Base-by-base conservation (phyloP, 1,284 basidiomycete species). In the Quambalaria eucalypti region DNA sequence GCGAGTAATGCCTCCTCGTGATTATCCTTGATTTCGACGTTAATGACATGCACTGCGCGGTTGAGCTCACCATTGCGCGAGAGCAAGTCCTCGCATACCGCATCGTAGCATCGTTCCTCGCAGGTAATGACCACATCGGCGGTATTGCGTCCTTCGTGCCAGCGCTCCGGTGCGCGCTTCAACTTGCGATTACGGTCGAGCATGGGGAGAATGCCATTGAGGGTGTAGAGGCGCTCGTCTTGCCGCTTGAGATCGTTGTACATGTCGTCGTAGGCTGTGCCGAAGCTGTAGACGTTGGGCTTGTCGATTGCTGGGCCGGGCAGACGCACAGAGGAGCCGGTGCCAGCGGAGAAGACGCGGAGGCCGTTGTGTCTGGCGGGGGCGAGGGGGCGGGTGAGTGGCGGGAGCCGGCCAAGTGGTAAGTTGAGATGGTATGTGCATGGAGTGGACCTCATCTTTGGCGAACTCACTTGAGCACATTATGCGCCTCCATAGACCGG, bases 1-100 rank as follows among this genome's bases (percentile, higher is more conserved):
- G 95, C 95, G 57, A 95, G 88, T 29, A 87, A 81, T 0, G 95
- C 95, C 77, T 98, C 95, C 79, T 98, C 95, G 69, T 97, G 93
- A 72, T 96, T 98, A 78, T 99, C 95, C 79, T 89, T 96, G 78
- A 98, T 98, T 76, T 99, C 95, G 59, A 98, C 83, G 77, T 99
- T 99, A 76, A 99, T 90, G 53, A 99, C 79, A 76, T 99, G 95
- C 23, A 98, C 91, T 0, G 90, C 85, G 54, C 87, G 85, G 78
- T 92, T 97, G 72, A 86, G 85, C 60, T 98, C 93, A 1, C 92
- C 89, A 26, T 90, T 91, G 60, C 90, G 82, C 39, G 81, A 80
- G 57, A 98, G 80, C 19, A 99, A 79, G 78, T 99, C 95, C 95
- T 64, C 21, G 30, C n/a, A 28, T 28, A 99, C 95, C 2, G 90